Evolutionary conservation across 2,329 filamentous ascomycete species (phyloP), one percentile per base, ranked within the genome.

Genomic region (Bretziella fagacearum): DNA sequence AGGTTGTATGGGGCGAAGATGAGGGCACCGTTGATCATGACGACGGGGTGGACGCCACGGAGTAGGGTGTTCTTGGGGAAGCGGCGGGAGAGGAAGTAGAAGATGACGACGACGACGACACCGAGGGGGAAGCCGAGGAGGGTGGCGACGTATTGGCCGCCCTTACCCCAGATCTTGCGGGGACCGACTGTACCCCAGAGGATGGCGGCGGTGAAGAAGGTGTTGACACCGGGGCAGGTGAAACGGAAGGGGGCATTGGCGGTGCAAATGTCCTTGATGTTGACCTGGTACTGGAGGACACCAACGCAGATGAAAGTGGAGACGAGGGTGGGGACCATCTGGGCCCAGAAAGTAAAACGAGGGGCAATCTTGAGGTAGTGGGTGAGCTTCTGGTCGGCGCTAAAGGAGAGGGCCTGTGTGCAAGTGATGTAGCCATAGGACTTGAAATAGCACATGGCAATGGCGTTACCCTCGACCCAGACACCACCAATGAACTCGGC

Each of bases 361-460:
- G 74, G 74, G 4, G 74, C 73, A 15, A 78, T 74, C 61, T 76
- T 76, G 60, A 73, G 66, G 57, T 76, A 76, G 52, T 69, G 67
- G 6, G 66, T 67, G 11, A 69, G 64, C 56, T 69, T 69, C 29
- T 67, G 56, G 52, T 66, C 67, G 52, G 65, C 65, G 49, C 61
- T 65, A 55, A 72, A 73, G 56, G 63, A 63, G 18, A 73, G 60
- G n/a, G 69, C 67, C 51, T 71, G 67, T 0, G 67, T 65, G 44
- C 66, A 69, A 1, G 66, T 68, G 11, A 69, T 63, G 44, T 67
- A 67, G 37, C 67, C 66, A 51, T 68, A 70, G 0, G 64, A 66
- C 60, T 71, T 72, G 63, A 73, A 71, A 53, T 65, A 70, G 59
- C 70, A 71, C 65, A 71, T 71, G 44, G 65, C 67, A 46, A 70